phyloP scores from a whole-genome alignment of 2,329 filamentous ascomycete species.

The Fusarium sp. region DNA sequence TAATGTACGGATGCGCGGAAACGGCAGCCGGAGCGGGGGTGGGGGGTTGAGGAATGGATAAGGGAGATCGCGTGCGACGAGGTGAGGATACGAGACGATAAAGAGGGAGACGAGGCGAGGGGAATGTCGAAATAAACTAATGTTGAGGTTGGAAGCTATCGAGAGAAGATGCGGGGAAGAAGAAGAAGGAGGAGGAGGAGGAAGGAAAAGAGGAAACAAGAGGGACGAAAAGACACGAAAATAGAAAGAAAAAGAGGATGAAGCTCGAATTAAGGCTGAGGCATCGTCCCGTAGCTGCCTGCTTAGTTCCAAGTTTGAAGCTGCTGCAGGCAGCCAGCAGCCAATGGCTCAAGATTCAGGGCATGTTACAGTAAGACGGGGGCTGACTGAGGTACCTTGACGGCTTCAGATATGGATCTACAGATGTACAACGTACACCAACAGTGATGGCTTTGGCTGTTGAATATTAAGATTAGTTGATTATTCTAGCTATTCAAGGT shows the following conservation, averaged over 20 bases:
- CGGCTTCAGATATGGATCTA: background rate
- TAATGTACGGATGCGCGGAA: constrained; percentile 14
- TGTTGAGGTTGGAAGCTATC: constrained; percentile 11
- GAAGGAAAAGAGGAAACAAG: background rate
- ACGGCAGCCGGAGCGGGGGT: constrained; percentile 40
- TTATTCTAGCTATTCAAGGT: background rate
- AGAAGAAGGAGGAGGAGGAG: background rate
- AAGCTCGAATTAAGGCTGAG: constrained; percentile 39
- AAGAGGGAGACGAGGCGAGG: constrained; percentile 3
- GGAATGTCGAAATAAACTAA: background rate
- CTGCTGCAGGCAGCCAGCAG: constrained; percentile 47
- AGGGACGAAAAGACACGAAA: background rate
- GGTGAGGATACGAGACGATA: constrained; percentile 7
- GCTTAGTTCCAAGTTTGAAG: constrained; percentile 41
- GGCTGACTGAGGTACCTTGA: constrained; percentile 4
- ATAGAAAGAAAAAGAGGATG: constrained; percentile 10
- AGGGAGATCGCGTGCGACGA: constrained; percentile 29
- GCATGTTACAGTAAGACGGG: constrained; percentile 25
- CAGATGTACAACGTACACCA: background rate
- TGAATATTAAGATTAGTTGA: background rate
- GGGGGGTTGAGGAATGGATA: constrained; percentile 17
- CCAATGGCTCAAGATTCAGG: constrained; percentile 41
- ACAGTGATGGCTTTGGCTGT: background rate
- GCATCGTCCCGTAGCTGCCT: constrained; percentile 36
- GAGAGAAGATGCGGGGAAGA: constrained; percentile 15